Conservation (phyloP, 257 asterid genomes). For the Echium plantagineum region DNA sequence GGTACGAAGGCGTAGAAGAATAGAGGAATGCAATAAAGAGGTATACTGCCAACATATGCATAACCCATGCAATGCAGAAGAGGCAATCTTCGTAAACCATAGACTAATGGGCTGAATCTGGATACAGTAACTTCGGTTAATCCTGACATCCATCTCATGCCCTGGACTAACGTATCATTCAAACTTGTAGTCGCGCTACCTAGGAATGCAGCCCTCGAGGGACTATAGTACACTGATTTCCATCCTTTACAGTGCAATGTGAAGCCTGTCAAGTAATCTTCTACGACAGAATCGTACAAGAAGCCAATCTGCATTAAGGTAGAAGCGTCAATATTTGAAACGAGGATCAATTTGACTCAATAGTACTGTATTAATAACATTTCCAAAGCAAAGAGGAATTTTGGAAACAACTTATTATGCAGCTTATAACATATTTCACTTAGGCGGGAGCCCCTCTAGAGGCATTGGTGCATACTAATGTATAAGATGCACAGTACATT, state of each 20-base stretch:
- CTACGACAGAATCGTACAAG: constrained; percentile 33
- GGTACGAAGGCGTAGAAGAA: constrained; percentile 30
- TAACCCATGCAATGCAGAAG: constrained; percentile 30
- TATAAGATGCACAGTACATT: no score
- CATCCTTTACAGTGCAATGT: constrained; percentile 46
- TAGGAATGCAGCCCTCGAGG: constrained; percentile 32
- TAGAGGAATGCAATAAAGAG: constrained; percentile 18
- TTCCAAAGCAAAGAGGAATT: no score
- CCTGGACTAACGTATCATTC: constrained; percentile 38
- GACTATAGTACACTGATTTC: constrained; percentile 33
- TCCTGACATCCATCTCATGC: constrained; percentile 43
- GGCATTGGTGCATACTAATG: no score
- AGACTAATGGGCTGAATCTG: constrained; percentile 23
- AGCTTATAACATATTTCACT: no score
- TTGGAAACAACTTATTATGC: no score
- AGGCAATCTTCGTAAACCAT: constrained; percentile 32
- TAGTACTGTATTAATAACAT: no score
- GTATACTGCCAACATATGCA: constrained; percentile 15
- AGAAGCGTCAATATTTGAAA: background rate
- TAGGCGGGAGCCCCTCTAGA: no score
- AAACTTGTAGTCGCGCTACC: constrained; percentile 36
- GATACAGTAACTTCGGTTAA: constrained; percentile 24
- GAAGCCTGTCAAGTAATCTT: constrained; percentile 38
- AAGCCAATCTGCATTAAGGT: constrained; percentile 38
- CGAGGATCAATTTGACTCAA: no score